Evolutionary conservation across 2,329 filamentous ascomycete species (phyloP).

Genomic region (Phialophora verrucosa): DNA sequence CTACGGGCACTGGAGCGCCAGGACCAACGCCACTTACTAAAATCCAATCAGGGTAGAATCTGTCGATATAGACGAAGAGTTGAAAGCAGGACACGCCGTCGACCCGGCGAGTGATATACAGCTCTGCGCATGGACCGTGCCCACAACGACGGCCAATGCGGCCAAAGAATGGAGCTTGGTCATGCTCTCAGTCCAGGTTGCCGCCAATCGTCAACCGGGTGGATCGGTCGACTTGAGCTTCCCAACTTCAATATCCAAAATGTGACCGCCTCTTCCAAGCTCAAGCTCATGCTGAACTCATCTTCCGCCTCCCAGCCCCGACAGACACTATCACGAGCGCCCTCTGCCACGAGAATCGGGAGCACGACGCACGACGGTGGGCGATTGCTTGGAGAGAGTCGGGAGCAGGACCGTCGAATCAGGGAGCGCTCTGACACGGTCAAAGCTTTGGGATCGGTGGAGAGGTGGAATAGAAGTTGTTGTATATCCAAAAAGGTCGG

Average conservation of each 20-base stretch:
- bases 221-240: slow-evolving; percentile 17
- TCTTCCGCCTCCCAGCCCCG: slow-evolving; percentile 25
- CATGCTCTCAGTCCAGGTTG: slow-evolving; percentile 24
- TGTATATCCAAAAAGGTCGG: slow-evolving; percentile 12
- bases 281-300: slow-evolving; percentile 32
- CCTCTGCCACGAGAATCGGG: slow-evolving; percentile 51
- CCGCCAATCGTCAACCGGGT: slow-evolving; percentile 8
- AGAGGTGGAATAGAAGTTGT: slow-evolving; percentile 10
- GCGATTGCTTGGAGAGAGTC: background rate
- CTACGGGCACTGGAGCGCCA: slow-evolving; percentile 32
- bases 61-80: slow-evolving; percentile 72
- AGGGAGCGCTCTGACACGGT: slow-evolving; percentile 11
- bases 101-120: slow-evolving; percentile 75
- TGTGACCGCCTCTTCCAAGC: slow-evolving; percentile 66
- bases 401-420: background rate
- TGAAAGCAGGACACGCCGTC: slow-evolving; percentile 73
- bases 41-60: slow-evolving; percentile 61
- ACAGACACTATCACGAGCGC: slow-evolving; percentile 81
- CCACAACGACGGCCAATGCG: slow-evolving; percentile 33
- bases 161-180: slow-evolving; percentile 25
- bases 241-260: slow-evolving; percentile 63
- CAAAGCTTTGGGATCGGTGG: slow-evolving; percentile 13
- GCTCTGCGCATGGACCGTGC: slow-evolving; percentile 29
- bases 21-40: slow-evolving; percentile 63
- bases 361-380: background rate